Percentiles rank a stretch among this genome's conserved stretches.
Conservation (phyloP, 164 flowering plant species). For the Chloranthus sessilifolius region DNA sequence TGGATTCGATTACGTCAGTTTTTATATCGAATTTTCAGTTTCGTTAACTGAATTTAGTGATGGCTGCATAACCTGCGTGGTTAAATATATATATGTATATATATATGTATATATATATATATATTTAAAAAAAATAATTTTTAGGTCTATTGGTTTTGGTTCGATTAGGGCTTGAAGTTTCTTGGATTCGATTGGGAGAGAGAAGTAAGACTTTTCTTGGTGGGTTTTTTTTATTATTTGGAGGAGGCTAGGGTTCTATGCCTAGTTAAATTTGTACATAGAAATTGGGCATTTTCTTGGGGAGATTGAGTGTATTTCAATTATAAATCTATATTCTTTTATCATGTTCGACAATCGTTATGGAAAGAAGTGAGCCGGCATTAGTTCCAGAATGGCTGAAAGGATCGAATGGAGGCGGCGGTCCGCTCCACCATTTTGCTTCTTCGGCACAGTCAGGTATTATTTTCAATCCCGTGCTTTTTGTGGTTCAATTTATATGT, state of each 20-base stretch:
- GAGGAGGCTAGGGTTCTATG: not conserved
- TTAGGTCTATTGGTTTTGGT: slow-evolving; percentile 3
- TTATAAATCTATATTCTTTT: slow-evolving; percentile 12
- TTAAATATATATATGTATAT: too few species aligned
- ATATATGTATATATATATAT: too few species aligned
- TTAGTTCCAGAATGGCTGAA: slow-evolving; percentile 93
- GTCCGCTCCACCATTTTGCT: slow-evolving; percentile 44
- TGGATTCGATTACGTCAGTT: not conserved
- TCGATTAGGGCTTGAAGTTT: slow-evolving; percentile 4
- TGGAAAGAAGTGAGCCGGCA: slow-evolving; percentile 87
- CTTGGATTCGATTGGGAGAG: slow-evolving; percentile 1
- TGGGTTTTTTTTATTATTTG: not conserved
- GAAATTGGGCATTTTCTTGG: not conserved
- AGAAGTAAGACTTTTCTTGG: not conserved
- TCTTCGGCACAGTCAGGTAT: slow-evolving; percentile 63
- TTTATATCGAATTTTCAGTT: too few species aligned
- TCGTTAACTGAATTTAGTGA: too few species aligned
- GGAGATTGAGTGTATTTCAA: not conserved
- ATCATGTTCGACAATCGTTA: slow-evolving; percentile 48
- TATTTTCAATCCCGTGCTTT: not conserved
- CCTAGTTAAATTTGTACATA: slow-evolving; percentile 10
- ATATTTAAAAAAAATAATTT: too few species aligned
- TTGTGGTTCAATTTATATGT: not conserved
- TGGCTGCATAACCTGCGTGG: too few species aligned
- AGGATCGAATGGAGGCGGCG: slow-evolving; percentile 49